Evolutionary conservation across 192 early-diverging fungal species (phyloP).

Genomic region (Funneliformis mosseae): DNA sequence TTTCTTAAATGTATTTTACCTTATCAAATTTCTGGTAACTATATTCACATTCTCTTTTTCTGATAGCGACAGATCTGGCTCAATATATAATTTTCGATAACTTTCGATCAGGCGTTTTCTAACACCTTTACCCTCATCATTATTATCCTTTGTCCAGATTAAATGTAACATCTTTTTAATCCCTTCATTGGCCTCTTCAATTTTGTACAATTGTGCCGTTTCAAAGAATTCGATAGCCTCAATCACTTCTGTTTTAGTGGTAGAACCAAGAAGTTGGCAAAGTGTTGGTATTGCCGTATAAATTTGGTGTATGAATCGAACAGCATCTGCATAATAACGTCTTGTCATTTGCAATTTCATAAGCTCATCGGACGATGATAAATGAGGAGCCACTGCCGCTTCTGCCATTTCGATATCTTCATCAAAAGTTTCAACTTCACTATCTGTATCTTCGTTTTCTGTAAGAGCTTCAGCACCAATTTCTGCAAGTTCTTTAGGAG

Average conservation of each 20-base stretch:
- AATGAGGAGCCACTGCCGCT: conserved; percentile 30
- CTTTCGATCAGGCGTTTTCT: conserved; percentile 75
- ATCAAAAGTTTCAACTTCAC: conserved; percentile 39
- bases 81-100: conserved; percentile 80
- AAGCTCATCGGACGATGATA: conserved; percentile 52
- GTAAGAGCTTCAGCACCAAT: neutral
- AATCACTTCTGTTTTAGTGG: conserved; percentile 88
- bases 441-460: conserved; percentile 35
- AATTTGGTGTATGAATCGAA: conserved; percentile 84
- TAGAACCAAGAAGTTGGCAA: conserved; percentile 85
- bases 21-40: conserved; percentile 72
- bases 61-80: conserved; percentile 53
- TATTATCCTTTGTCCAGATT: conserved; percentile 78
- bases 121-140: conserved; percentile 73
- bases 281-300: conserved; percentile 76
- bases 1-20: conserved; percentile 32
- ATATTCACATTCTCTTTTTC: conserved; percentile 62
- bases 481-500: conserved; percentile 37
- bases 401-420: conserved; percentile 37
- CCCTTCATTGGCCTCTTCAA: conserved; percentile 82
- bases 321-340: conserved; percentile 87
- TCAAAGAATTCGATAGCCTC: conserved; percentile 98
- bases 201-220: conserved; percentile 76
- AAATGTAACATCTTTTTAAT: conserved; percentile 95
- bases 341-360: conserved; percentile 50